A percentile compares a stretch with the other conserved stretches of the same genome.
phyloP scores from a whole-genome alignment of 2,329 filamentous ascomycete species.

The Xylariomycetidae sp. region DNA sequence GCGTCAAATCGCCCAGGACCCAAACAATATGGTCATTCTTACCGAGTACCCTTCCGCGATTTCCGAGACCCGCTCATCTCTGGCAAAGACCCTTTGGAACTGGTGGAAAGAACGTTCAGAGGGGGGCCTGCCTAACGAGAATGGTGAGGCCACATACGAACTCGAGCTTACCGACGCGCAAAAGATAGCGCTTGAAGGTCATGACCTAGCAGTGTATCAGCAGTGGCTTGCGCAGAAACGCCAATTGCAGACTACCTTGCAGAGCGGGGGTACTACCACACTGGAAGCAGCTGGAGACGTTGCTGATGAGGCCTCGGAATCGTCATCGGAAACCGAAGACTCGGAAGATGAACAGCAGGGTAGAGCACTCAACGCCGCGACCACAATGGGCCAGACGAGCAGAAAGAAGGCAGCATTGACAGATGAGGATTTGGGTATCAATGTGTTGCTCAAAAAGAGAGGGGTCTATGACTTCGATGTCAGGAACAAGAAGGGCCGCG shows the following conservation, averaged over 20 bases:
- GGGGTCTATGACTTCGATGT: conserved; percentile 93
- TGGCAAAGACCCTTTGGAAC: conserved; percentile 73
- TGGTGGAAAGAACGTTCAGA: conserved; percentile 67
- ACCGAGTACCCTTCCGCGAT: conserved; percentile 62
- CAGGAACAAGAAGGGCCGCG: conserved; percentile 81
- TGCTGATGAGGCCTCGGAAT: conserved; percentile 80
- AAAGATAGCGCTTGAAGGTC: conserved; percentile 62
- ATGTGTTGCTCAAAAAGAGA: conserved; percentile 81
- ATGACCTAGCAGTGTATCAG: conserved; percentile 77
- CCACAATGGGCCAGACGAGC: conserved; percentile 74
- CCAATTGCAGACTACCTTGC: conserved; percentile 76
- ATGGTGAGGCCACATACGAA: conserved; percentile 52
- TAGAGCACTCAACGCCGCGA: conserved; percentile 82
- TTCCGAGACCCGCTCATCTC: conserved; percentile 40
- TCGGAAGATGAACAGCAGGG: conserved; percentile 88
- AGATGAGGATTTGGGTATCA: conserved; percentile 88
- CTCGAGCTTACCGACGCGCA: conserved; percentile 56
- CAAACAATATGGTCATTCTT: conserved; percentile 77
- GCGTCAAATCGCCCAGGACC: conserved; percentile 65
- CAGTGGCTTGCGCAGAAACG: conserved; percentile 87
- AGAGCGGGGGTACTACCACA: conserved; percentile 59
- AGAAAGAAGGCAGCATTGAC: conserved; percentile 81
- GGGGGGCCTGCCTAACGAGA: conserved; percentile 18
- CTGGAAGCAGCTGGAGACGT: conserved; percentile 67
- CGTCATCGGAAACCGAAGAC: conserved; percentile 79